A percentile compares a stretch with the other conserved stretches of the same genome.
Evolutionary conservation across 2,329 filamentous ascomycete species (phyloP).

Genomic region (Colletotrichum camelliae): DNA sequence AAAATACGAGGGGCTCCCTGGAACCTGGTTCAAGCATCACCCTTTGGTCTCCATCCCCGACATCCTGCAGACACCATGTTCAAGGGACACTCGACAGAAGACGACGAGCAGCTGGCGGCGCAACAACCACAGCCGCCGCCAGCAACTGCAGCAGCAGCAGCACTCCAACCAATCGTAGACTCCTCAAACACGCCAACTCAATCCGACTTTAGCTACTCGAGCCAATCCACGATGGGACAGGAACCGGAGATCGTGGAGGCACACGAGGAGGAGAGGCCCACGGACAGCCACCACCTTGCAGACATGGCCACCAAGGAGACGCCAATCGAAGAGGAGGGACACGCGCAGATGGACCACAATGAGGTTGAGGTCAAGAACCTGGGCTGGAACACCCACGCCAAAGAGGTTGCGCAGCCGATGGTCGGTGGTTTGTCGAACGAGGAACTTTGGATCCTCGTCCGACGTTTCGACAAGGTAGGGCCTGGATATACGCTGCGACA

Average conservation of each 20-base stretch:
- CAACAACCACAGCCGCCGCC: not conserved
- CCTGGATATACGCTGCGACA: not conserved
- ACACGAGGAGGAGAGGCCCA: slow-evolving; percentile 33
- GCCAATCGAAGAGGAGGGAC: slow-evolving; percentile 45
- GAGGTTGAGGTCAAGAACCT: slow-evolving; percentile 66
- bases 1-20: not conserved
- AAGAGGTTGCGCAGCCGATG: slow-evolving; percentile 62
- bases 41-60: not conserved
- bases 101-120: not conserved
- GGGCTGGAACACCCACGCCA: slow-evolving; percentile 70
- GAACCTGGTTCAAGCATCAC: too few relatives aligned
- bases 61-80: not conserved
- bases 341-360: slow-evolving; percentile 52
- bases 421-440: slow-evolving; percentile 75
- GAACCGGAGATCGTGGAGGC: slow-evolving; percentile 34
- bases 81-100: not conserved
- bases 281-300: slow-evolving; percentile 41
- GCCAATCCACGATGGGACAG: slow-evolving; percentile 18
- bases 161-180: not conserved
- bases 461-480: slow-evolving; percentile 71
- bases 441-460: slow-evolving; percentile 73
- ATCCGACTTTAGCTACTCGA: slow-evolving; percentile 5
- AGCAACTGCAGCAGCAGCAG: not conserved
- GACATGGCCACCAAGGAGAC: slow-evolving; percentile 29
- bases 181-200: not conserved